Evolutionary conservation across 805 yeast genomes (phyloP).

Genomic region (Pichia occidentalis): DNA sequence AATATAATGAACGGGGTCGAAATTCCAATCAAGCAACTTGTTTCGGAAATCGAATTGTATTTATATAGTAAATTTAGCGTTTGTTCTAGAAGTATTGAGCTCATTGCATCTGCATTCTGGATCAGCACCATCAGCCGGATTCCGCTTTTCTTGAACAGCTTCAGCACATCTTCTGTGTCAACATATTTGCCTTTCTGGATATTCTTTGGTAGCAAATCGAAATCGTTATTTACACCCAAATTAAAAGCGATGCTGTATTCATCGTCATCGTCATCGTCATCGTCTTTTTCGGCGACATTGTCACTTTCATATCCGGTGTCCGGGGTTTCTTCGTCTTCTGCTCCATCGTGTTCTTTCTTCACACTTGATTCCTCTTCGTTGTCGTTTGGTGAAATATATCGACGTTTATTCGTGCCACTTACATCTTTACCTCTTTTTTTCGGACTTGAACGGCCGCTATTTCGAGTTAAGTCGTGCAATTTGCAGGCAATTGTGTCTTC

Average conservation of each 20-base stretch:
- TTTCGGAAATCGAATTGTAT: slow-evolving; percentile 12
- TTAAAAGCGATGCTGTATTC: slow-evolving; percentile 9
- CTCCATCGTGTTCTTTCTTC: slow-evolving; percentile 9
- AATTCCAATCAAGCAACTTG: slow-evolving; percentile 28
- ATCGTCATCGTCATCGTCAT: slow-evolving; percentile 14
- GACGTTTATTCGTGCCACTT: slow-evolving; percentile 1
- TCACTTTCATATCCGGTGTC: slow-evolving; percentile 8
- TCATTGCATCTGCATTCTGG: slow-evolving; percentile 33
- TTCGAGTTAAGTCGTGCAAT: slow-evolving; percentile 1
- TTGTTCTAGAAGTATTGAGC: slow-evolving; percentile 21
- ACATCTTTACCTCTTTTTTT: background rate
- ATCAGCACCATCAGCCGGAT: slow-evolving; percentile 23
- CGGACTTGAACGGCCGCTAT: too few species aligned
- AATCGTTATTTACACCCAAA: slow-evolving; percentile 2
- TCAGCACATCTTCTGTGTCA: slow-evolving; percentile 25
- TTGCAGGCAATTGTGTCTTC: slow-evolving; percentile 12
- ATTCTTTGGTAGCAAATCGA: slow-evolving; percentile 11
- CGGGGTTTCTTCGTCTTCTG: slow-evolving; percentile 7
- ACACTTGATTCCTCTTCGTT: slow-evolving; percentile 4
- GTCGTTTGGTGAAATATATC: background rate
- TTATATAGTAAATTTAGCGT: slow-evolving; percentile 22
- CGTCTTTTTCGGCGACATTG: slow-evolving; percentile 12
- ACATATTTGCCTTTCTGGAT: slow-evolving; percentile 9
- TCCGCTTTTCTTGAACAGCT: slow-evolving; percentile 11
- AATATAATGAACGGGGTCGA: slow-evolving; percentile 31